Evolutionary conservation across 306 rosid genomes (phyloP), one percentile per base, ranked within the genome.

Genomic region (Fagus crenata): DNA sequence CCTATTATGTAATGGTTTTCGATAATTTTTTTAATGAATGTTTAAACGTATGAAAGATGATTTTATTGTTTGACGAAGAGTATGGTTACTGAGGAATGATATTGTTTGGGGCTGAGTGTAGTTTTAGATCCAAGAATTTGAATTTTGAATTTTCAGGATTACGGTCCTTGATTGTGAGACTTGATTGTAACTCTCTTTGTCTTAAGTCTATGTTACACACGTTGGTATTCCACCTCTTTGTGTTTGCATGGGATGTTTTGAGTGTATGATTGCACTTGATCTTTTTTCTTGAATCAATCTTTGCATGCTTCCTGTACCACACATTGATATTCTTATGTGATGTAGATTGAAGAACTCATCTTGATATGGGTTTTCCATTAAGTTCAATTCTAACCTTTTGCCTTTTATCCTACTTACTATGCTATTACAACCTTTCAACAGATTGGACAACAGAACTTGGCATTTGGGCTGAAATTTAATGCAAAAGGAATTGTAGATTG

Each of bases 401-500:
- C 56, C 71, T 77, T 68, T 61, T 46, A 67, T 65, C 35, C 55
- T 72, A 35, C 60, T 49, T 64, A 56, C 36, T 75, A 60, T 36
- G 56, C 60, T 81, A 72, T 73, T 72, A 60, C 78, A 53, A 78
- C 55, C 74, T 55, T 75, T 70, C 4, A 22, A 77, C 86, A 94
- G 98, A 82, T 92, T 77, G 97, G 97, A 64, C 84, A 89, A 85
- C 98, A 95, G 84, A 75, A 83, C 79, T 77, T 92, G 84, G 96
- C 91, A 59, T 90, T 95, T 79, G 98, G 98, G 51, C 67, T 92
- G 40, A 95, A 95, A 77, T 95, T 95, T 78, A 87, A 86, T 77
- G 98, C 98, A 32, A 88, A 81, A 85, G 98, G 93, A 75, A 75
- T 89, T 72, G 31, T 95, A 39, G 98, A 95, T 83, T 95, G 98